Percentiles rank a stretch among this genome's conserved stretches.
These are phyloP conservation scores for Coprinopsis strossmayeri DNA, from an alignment of 768 basidiomycete species.

Conservation along the genomic window DNA sequence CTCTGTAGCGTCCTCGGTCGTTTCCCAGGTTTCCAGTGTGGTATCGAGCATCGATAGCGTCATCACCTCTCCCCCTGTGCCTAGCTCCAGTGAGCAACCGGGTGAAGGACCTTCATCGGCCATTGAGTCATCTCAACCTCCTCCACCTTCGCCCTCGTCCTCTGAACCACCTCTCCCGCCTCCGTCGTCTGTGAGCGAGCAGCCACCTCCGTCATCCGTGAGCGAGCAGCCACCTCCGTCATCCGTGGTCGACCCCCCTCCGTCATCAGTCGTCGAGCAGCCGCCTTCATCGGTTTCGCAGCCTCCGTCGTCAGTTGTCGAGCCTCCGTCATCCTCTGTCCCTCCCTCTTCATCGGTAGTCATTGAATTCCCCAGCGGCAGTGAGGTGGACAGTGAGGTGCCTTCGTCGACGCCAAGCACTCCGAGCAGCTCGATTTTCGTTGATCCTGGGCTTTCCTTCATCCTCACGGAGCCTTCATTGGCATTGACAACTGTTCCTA, in stretches of 20 bases:
- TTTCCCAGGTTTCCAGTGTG: background rate
- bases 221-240: no score
- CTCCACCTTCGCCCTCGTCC: background rate
- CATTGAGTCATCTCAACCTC: background rate
- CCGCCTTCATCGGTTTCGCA: no score
- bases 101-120: background rate
- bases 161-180: background rate
- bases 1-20: background rate
- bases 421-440: constrained; percentile 11
- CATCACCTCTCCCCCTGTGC: constrained; percentile 4
- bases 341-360: constrained; percentile 10
- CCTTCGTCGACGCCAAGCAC: no score
- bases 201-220: background rate
- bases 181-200: background rate
- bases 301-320: no score
- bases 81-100: background rate
- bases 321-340: background rate
- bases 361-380: constrained; percentile 16
- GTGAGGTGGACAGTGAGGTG: no score
- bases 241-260: background rate
- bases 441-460: constrained; percentile 35
- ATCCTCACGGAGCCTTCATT: constrained; percentile 38
- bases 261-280: background rate
- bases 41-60: constrained; percentile 4
- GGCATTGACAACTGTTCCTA: constrained; percentile 28